Evolutionary conservation across 345 rosid species (phyloP).

Genomic region (Lagerstroemia speciosa): DNA sequence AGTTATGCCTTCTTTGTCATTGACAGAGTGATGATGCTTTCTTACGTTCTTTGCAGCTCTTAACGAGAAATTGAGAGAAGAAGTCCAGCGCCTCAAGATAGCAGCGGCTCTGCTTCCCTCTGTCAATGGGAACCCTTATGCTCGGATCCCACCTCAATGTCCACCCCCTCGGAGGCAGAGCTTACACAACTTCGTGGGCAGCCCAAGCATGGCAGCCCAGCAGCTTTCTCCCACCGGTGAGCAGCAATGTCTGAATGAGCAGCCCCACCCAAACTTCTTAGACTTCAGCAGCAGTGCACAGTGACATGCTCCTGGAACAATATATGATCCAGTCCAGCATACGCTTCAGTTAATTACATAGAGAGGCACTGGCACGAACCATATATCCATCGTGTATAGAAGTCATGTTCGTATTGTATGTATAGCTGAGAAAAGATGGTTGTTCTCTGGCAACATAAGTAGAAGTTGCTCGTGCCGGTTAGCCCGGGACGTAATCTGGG

Average conservation of each 20-base stretch:
- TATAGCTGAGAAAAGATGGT: neutral
- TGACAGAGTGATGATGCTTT: no score
- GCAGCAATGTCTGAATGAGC: slow-evolving; percentile 33
- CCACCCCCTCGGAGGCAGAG: slow-evolving; percentile 32
- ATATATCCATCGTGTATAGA: neutral
- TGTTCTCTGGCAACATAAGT: neutral
- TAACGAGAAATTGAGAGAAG: slow-evolving; percentile 68
- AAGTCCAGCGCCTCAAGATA: slow-evolving; percentile 84
- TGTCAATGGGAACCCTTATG: slow-evolving; percentile 50
- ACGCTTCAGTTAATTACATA: neutral
- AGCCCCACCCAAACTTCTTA: slow-evolving; percentile 32
- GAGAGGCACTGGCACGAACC: neutral
- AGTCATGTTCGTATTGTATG: neutral
- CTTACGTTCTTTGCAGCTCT: slow-evolving; percentile 42
- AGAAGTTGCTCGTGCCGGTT: neutral
- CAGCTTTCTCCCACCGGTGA: slow-evolving; percentile 31
- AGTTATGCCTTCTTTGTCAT: no score
- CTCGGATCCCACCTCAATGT: slow-evolving; percentile 35
- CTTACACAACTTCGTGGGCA: slow-evolving; percentile 35
- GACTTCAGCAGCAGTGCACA: slow-evolving; percentile 40
- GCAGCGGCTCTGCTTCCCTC: slow-evolving; percentile 59
- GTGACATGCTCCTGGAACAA: slow-evolving; percentile 1
- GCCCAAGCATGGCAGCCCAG: slow-evolving; percentile 37
- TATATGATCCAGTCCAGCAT: neutral
- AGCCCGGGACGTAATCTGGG: neutral